A percentile compares a stretch with the other conserved stretches of the same genome.
Conservation (phyloP, 1,284 basidiomycete genomes). For the Puccinia novopanici region DNA sequence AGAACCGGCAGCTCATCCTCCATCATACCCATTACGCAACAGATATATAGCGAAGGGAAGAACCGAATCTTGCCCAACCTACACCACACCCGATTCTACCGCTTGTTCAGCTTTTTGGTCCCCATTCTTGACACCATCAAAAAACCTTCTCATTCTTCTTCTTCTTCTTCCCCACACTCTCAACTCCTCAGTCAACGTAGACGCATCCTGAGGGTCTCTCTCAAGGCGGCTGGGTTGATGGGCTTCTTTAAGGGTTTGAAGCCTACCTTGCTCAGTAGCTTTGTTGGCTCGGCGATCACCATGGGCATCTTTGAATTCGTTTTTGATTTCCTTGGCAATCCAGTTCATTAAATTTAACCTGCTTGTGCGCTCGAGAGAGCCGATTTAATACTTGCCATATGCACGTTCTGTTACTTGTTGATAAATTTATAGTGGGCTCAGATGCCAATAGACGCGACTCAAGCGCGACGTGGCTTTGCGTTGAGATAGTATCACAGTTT, state of each 20-base stretch:
- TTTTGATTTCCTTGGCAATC: slow-evolving; percentile 43
- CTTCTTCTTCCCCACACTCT: neutral
- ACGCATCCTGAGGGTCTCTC: slow-evolving; percentile 36
- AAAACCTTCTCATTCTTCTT: neutral
- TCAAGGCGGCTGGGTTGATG: slow-evolving; percentile 52
- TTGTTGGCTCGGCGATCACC: slow-evolving; percentile 56
- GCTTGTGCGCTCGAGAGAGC: no score
- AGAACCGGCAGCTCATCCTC: slow-evolving; percentile 2
- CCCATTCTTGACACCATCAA: slow-evolving; percentile 30
- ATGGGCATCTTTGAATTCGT: slow-evolving; percentile 54
- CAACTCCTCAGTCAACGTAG: neutral
- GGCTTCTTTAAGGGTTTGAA: slow-evolving; percentile 54
- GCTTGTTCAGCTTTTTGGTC: slow-evolving; percentile 51
- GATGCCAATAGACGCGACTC: no score
- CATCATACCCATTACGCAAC: slow-evolving; percentile 29
- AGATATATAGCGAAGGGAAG: slow-evolving; percentile 47
- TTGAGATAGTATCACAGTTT: no score
- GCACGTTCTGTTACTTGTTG: no score
- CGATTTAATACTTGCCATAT: no score
- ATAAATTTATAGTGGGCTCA: neutral
- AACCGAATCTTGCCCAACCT: slow-evolving; percentile 52
- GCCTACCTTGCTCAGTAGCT: slow-evolving; percentile 55
- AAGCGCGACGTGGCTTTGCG: no score
- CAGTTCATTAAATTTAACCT: neutral
- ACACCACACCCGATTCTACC: slow-evolving; percentile 52